Evolutionary conservation across 345 rosid genomes (phyloP), one percentile per base, ranked within the genome.

Genomic region (Citrus cavaleriei): DNA sequence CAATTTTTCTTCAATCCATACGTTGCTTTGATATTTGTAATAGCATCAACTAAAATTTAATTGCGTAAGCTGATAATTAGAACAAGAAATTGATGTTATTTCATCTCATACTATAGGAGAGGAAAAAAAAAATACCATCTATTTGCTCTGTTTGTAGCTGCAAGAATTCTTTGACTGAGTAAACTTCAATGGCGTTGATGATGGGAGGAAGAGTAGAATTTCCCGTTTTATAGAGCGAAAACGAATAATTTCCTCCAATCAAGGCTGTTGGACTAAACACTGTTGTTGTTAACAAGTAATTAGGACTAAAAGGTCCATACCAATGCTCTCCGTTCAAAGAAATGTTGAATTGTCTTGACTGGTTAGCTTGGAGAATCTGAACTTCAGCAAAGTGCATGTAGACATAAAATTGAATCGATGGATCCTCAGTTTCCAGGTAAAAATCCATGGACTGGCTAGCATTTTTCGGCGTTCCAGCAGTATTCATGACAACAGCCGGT

Each of bases 341-440:
- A 62, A 79, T 55, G 70, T 76, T 79, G 18, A 83, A 71, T 24
- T 46, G 46, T 28, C 85, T 72, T 59, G 83, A 12, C 72, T 83
- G 75, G 35, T 76, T 83, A 38, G 82, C 63, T 65, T 57, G 13
- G 35, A 78, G 85, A 63, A 34, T 22, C 25, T 59, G 68, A 30
- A 83, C 16, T 68, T 83, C 85, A 66, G 85, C 75, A 16, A 83
- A 79, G 46, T 83, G 83, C 66, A 83, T 24, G 73, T 76, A 79
- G 21, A 66, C 72, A 14, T 79, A 76, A 60, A 79, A 75, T 25
- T 72, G 40, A 9, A 60, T 58, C 5, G 65, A 28, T 12, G 60
- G 6, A 42, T 79, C 78, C 1, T 25, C 28, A 3, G 30, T n/a
- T 1, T 42, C 60, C n/a, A 79, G 32, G 28, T 3, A 65, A 58